Conservation (phyloP, 2,329 filamentous ascomycete genomes). For the Aspergillus sp. region DNA sequence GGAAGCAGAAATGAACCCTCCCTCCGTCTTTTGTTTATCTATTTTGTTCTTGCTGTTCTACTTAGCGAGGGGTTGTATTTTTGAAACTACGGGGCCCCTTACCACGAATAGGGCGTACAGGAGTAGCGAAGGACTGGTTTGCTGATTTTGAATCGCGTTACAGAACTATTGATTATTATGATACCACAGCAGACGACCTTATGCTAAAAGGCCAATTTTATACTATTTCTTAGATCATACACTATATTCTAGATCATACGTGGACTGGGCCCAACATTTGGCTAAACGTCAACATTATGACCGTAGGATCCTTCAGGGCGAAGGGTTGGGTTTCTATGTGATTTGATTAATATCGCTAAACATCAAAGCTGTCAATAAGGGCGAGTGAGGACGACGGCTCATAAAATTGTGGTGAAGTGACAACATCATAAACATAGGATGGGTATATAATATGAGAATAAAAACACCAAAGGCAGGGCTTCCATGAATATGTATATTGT, state of each 20-base stretch:
- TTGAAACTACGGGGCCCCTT: no score
- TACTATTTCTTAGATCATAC: not conserved
- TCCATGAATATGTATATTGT: not conserved
- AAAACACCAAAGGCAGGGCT: not conserved
- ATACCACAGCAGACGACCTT: not conserved
- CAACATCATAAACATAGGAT: not conserved
- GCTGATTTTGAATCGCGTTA: not conserved
- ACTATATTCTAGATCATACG: not conserved
- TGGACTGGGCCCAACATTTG: not conserved
- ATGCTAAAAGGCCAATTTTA: not conserved
- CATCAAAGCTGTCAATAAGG: slow-evolving; percentile 11
- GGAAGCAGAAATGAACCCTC: slow-evolving; percentile 22
- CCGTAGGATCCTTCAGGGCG: not conserved
- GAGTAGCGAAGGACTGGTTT: no score
- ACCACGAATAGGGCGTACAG: not conserved
- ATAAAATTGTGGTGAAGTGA: not conserved
- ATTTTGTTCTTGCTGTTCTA: not conserved
- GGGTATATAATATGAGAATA: not conserved
- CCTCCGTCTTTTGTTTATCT: not conserved
- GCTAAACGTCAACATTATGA: not conserved
- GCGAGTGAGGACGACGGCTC: not conserved
- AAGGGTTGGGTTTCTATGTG: not conserved
- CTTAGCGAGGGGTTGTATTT: not conserved
- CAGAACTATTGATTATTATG: not conserved
- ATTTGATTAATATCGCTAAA: not conserved